These are phyloP conservation scores for Candida sanyaensis DNA, from an alignment of 1,139 yeast genomes.

Conservation along the genomic window DNA sequence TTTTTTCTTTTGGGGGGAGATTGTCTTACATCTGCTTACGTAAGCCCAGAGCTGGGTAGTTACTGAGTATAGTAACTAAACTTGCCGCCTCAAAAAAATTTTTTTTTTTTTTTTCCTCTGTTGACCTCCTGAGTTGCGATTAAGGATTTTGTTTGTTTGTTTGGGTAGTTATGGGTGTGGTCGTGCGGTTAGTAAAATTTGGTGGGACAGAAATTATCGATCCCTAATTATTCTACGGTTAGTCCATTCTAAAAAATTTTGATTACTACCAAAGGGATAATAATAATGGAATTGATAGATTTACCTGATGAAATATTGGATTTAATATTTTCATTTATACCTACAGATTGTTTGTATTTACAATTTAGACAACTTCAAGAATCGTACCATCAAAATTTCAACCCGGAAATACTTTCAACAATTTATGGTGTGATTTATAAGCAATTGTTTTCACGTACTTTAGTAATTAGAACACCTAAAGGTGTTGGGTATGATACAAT, in stretches of 20 bases:
- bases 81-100: neutral
- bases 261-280: neutral
- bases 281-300: neutral
- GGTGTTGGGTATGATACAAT: constrained; percentile 5
- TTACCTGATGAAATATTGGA: constrained; percentile 6
- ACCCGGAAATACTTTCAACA: neutral
- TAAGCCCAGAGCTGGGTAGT: neutral
- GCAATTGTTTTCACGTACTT: neutral
- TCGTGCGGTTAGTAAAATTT: no score
- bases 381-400: neutral
- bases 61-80: no score
- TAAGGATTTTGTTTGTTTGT: no score
- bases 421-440: neutral
- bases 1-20: neutral
- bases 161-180: no score
- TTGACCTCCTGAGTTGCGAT: no score
- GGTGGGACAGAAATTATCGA: no score
- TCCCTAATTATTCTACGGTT: no score
- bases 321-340: constrained; percentile 7
- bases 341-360: constrained; percentile 1
- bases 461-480: constrained; percentile 1
- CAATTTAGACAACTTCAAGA: neutral
- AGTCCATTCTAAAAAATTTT: no score
- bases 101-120: neutral
- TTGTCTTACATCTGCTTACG: neutral